Conservation (phyloP, 2,329 filamentous ascomycete species). For the Hymenoscyphus scutula region DNA sequence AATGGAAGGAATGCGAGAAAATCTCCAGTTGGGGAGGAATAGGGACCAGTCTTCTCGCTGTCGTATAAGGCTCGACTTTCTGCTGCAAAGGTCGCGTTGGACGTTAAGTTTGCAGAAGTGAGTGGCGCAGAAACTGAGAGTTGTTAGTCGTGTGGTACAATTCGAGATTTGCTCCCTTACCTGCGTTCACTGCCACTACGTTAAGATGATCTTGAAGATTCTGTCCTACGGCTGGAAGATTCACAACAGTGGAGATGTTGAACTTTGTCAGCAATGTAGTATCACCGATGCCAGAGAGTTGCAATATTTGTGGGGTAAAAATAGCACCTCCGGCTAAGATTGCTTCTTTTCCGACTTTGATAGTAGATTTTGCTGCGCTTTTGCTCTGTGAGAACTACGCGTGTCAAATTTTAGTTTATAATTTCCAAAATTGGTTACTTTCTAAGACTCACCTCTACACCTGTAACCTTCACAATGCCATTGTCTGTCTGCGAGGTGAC, state of each 20-base stretch:
- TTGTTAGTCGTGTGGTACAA: neutral
- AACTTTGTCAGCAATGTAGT: slow-evolving; percentile 32
- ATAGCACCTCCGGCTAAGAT: slow-evolving; percentile 39
- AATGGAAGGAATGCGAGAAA: slow-evolving; percentile 8
- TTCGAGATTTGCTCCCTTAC: too few species aligned
- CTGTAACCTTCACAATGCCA: neutral
- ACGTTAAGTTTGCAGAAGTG: neutral
- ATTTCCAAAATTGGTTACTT: neutral
- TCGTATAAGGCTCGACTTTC: neutral
- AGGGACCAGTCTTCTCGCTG: slow-evolving; percentile 1
- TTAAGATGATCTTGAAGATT: slow-evolving; percentile 33
- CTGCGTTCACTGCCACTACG: neutral
- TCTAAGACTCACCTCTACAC: neutral
- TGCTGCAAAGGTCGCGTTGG: neutral
- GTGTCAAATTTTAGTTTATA: neutral
- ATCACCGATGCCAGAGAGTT: slow-evolving; percentile 30
- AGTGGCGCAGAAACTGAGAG: neutral
- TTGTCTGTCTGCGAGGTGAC: neutral
- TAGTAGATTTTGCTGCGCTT: neutral
- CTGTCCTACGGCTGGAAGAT: slow-evolving; percentile 42
- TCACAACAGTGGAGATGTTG: slow-evolving; percentile 33
- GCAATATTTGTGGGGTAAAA: slow-evolving; percentile 25
- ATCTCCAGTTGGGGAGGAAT: neutral
- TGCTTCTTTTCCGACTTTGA: slow-evolving; percentile 31
- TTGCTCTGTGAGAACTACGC: neutral